phyloP scores from a whole-genome alignment of 805 yeast genomes.

The Myxozyma kluyveri region DNA sequence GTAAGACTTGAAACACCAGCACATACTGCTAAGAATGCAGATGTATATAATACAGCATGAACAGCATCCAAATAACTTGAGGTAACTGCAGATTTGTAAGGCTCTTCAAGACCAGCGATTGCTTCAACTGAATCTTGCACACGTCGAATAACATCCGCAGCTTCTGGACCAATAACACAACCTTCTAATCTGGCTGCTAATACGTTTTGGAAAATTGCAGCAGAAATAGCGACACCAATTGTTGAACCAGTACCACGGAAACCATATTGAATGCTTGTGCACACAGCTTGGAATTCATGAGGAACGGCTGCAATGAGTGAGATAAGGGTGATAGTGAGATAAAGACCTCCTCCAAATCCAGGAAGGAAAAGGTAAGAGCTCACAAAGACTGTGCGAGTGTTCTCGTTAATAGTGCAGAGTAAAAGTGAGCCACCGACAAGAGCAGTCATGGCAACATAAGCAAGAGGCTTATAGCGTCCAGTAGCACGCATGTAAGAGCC shows the following conservation, averaged over 20 bases:
- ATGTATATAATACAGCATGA: slow-evolving; percentile 21
- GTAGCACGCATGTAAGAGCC: slow-evolving; percentile 67
- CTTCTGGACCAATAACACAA: slow-evolving; percentile 26
- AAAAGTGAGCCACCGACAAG: slow-evolving; percentile 49
- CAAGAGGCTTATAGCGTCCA: slow-evolving; percentile 58
- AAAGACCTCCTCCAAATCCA: slow-evolving; percentile 64
- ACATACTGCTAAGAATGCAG: slow-evolving; percentile 12
- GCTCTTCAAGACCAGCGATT: slow-evolving; percentile 12
- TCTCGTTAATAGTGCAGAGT: slow-evolving; percentile 34
- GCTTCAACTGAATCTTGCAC: slow-evolving; percentile 22
- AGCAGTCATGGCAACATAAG: slow-evolving; percentile 44
- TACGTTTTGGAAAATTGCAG: slow-evolving; percentile 53
- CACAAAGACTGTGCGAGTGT: slow-evolving; percentile 32
- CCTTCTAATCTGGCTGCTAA: slow-evolving; percentile 34
- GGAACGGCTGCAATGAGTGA: slow-evolving; percentile 77
- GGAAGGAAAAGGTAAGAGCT: slow-evolving; percentile 47
- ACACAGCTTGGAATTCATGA: slow-evolving; percentile 69
- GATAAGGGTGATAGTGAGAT: slow-evolving; percentile 67
- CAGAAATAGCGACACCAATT: slow-evolving; percentile 65
- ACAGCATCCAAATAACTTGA: slow-evolving; percentile 21
- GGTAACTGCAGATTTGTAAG: slow-evolving; percentile 5
- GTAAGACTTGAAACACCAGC: slow-evolving; percentile 15
- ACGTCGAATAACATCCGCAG: slow-evolving; percentile 16
- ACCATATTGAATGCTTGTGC: slow-evolving; percentile 85
- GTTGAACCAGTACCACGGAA: slow-evolving; percentile 84